Conservation (phyloP, 2,329 filamentous ascomycete genomes). For the Microdochium bolleyi region DNA sequence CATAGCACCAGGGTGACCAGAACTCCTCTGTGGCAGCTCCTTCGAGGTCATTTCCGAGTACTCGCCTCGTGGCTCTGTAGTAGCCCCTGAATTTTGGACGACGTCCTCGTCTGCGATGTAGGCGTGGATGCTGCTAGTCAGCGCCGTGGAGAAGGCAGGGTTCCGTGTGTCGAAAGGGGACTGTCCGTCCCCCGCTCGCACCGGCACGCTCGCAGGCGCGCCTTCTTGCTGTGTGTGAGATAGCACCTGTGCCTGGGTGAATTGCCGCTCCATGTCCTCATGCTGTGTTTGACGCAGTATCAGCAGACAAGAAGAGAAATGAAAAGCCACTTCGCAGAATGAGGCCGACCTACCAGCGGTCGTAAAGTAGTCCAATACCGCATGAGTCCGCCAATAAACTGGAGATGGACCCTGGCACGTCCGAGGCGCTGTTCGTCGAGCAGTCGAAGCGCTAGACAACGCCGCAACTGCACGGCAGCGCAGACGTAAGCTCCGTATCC, state of each 20-base stretch:
- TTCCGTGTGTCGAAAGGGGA: neutral
- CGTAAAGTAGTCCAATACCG: neutral
- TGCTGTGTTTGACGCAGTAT: neutral
- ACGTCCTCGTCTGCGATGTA: neutral
- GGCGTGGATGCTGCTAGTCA: neutral
- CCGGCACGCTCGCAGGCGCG: neutral
- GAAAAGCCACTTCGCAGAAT: neutral
- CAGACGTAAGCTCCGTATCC: neutral
- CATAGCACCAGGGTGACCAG: neutral
- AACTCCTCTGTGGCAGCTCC: neutral
- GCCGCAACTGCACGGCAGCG: neutral
- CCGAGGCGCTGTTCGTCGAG: neutral
- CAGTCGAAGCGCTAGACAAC: neutral
- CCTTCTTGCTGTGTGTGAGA: neutral
- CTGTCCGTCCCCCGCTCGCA: neutral
- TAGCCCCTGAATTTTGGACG: neutral
- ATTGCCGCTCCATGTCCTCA: neutral
- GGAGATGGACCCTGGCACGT: neutral
- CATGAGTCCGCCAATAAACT: neutral
- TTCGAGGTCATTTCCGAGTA: neutral
- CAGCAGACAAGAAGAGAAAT: neutral
- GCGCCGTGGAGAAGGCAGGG: neutral
- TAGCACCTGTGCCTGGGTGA: neutral
- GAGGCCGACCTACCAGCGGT: neutral
- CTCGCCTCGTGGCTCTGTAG: neutral